These are phyloP conservation scores for Candida anglica DNA, from an alignment of 805 yeast genomes.

Conservation along the genomic window DNA sequence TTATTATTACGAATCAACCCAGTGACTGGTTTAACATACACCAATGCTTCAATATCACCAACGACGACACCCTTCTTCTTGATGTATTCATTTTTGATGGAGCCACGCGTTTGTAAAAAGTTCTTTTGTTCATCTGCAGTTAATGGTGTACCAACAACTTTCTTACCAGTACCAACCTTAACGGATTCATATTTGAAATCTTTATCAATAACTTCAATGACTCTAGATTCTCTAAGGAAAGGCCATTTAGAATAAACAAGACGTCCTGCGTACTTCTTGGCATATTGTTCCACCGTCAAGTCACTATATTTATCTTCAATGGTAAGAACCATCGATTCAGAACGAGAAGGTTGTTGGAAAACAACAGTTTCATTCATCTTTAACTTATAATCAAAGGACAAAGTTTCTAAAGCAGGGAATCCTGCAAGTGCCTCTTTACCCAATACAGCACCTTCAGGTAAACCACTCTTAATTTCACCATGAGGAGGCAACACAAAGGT, in stretches of 20 bases:
- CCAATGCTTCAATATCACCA: conserved; percentile 52
- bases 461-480: conserved; percentile 46
- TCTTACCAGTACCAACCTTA: conserved; percentile 22
- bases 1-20: conserved; percentile 65
- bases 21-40: conserved; percentile 68
- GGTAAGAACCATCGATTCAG: conserved; percentile 73
- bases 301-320: conserved; percentile 55
- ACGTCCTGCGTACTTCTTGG: conserved; percentile 56
- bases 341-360: conserved; percentile 80
- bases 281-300: conserved; percentile 57
- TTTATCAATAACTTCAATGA: conserved; percentile 59
- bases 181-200: conserved; percentile 42
- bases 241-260: conserved; percentile 86
- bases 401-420: conserved; percentile 76
- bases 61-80: conserved; percentile 60
- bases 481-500: conserved; percentile 49
- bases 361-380: conserved; percentile 63
- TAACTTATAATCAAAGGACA: conserved; percentile 57
- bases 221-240: conserved; percentile 75
- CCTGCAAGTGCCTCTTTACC: conserved; percentile 82
- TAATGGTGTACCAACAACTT: conserved; percentile 32
- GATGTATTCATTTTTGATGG: conserved; percentile 40
- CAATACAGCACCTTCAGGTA: conserved; percentile 50
- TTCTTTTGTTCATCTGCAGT: conserved; percentile 47
- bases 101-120: conserved; percentile 38